A percentile compares a stretch with the other conserved stretches of the same genome.
phyloP scores from a whole-genome alignment of 2,329 filamentous ascomycete genomes.

The Diaporthe sp. region DNA sequence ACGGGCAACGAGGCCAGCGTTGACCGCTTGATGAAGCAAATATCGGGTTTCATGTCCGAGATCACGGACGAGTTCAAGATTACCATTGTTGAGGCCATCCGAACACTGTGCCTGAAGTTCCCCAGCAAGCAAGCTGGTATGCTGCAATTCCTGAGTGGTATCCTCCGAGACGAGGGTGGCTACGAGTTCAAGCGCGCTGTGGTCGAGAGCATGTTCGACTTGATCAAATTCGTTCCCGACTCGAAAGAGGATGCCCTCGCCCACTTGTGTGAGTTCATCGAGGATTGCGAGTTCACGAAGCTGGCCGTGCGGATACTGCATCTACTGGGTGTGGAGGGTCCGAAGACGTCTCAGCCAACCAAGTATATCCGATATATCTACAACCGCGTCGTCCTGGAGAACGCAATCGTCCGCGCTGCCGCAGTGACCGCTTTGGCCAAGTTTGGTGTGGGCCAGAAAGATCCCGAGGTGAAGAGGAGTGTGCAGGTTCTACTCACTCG shows the following conservation, averaged over 20 bases:
- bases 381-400: conserved; percentile 97
- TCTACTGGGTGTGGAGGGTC: conserved; percentile 92
- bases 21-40: conserved; percentile 98
- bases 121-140: conserved; percentile 98
- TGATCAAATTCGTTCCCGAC: conserved; percentile 99
- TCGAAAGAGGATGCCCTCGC: conserved; percentile 85
- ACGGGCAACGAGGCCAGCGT: conserved; percentile 98
- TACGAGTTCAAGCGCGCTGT: conserved; percentile 99
- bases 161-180: conserved; percentile 94
- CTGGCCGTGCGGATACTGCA: conserved; percentile 95
- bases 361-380: conserved; percentile 99
- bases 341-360: conserved; percentile 94
- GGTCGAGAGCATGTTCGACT: conserved; percentile 98
- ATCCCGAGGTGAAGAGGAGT: conserved; percentile 96
- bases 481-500: conserved; percentile 92
- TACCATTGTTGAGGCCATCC: conserved; percentile 98
- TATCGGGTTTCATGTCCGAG: conserved; percentile 97
- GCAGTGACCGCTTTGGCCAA: conserved; percentile 97
- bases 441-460: conserved; percentile 96
- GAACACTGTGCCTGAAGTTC: conserved; percentile 97
- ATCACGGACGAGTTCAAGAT: conserved; percentile 99
- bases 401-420: conserved; percentile 93
- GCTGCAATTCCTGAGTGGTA: conserved; percentile 97
- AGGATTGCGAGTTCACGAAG: conserved; percentile 99
- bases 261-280: conserved; percentile 98